Base-by-base conservation (phyloP, 345 rosid species). In the Acer yangbiense region DNA sequence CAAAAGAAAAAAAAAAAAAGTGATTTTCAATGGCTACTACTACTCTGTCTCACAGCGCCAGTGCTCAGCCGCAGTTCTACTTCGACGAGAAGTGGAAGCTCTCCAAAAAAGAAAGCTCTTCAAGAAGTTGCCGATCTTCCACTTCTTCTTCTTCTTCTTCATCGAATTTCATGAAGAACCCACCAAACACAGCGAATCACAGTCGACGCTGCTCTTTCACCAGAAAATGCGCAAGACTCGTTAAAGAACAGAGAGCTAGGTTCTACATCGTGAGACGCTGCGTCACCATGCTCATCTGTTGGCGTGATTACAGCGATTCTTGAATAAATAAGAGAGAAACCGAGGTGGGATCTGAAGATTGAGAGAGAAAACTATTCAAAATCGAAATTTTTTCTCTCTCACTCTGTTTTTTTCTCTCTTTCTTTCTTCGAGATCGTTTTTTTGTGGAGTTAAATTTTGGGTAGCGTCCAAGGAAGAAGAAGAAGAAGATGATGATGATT, bases 261-360 rank as follows among this genome's bases (percentile, higher is more conserved):
- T 96, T 96, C 85, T 96, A 96, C 75, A 96, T 96, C 88, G 81
- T 94, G 90, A 80, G 99, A 79, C 90, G 97, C 8, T 96, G 99
- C 72, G 93, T 96, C 0, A 80, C 90, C 68, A 94, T 96, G 97
- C 97, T 96, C 72, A 85, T 96, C 44, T 96, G 99, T 87, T 96
- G 98, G 99, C 89, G 88, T 48, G 98, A 96, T 41, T 92, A 89
- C 71, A 82, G 88, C 3, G 97, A 96, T 79, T 86, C 95, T 80
- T 93, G 78, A 90, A 48, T 6, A 2, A 58, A 69, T 46, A 43
- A 71, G 14, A 54, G 23, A 23, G 25, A 18, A 21, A 57, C 21
- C 5, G 65, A 23, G 43, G 23, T 27, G n/a, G 25, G 48, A 74
- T 74, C 74, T 52, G 50, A 17, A 54, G 25, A 44, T 46, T 61